A percentile compares a stretch with the other conserved stretches of the same genome.
Conservation (phyloP, 768 basidiomycete species). For the Lentinula edodes region DNA sequence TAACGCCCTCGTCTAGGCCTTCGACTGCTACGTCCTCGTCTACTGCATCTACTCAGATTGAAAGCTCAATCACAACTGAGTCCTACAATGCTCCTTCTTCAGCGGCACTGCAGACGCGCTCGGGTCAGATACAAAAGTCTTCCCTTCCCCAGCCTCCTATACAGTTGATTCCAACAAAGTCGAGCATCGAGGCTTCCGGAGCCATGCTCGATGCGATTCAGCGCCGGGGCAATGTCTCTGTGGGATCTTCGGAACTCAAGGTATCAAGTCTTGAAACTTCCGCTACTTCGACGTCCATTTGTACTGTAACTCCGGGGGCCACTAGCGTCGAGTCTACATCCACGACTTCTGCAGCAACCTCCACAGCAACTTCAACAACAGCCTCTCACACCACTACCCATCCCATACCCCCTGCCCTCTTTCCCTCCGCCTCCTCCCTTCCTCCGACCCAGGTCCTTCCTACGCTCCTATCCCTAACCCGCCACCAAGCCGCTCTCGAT, state of each 20-base stretch:
- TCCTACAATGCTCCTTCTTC: too few relatives aligned
- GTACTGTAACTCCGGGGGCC: background rate
- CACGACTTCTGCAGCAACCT: background rate
- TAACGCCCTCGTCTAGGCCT: constrained; percentile 8
- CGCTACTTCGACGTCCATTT: background rate
- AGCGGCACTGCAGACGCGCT: background rate
- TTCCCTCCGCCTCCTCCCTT: constrained; percentile 3
- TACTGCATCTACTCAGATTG: background rate
- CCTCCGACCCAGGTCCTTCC: constrained; percentile 13
- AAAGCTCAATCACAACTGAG: background rate
- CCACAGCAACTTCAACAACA: background rate
- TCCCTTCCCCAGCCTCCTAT: background rate
- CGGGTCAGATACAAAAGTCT: background rate
- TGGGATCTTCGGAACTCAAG: background rate
- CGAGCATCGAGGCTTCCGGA: background rate
- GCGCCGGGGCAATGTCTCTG: background rate
- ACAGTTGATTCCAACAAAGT: background rate
- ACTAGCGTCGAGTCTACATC: background rate
- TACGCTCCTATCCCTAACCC: constrained; percentile 18
- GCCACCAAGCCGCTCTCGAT: constrained; percentile 42
- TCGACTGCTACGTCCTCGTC: constrained; percentile 8
- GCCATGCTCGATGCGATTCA: background rate
- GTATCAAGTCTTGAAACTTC: background rate
- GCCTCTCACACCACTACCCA: too few relatives aligned
- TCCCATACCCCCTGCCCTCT: background rate